Evolutionary conservation across 2,329 filamentous ascomycete species (phyloP), one percentile per base, ranked within the genome.

Genomic region (Cryphonectria radicalis): DNA sequence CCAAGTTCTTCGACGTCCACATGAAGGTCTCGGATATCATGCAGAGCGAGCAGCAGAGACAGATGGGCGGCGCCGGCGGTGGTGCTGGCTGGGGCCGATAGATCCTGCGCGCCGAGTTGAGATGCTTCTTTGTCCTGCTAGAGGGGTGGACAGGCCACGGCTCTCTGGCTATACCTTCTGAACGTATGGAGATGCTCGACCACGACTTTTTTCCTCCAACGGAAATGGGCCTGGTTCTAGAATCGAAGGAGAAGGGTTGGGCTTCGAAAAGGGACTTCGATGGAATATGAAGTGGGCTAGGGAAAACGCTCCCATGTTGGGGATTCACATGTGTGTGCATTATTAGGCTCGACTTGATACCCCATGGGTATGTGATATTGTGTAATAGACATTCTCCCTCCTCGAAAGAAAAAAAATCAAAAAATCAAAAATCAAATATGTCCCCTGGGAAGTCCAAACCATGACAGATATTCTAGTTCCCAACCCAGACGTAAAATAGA

Each of bases 1-100:
- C 93, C 80, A 99, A 99, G 87, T 99, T 98, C 87, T 98, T 99
- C 85, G 95, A 98, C 78, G 95, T 97, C 79, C 97, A 97, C 82
- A 91, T 97, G 87, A 98, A 98, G 87, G 93, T 98, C 72, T 95
- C 93, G 78, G 95, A 98, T 85, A 93, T 97, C 85, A 94, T 98
- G 90, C 94, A 98, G 84, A 90, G 91, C 75, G 93, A 97, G 83
- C 93, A 93, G 65, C 89, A 90, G 78, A 87, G 89, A 74, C 88
- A 89, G 78, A 89, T 90, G 72, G 87, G 84, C 57, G 86, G 84
- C 50, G 84, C 82, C 60, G 78, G 76, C 28, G 87, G 86, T 37
- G 83, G 89, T 74, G 80, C 80, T 68, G 73, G 74, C 10, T 75
- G 73, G 25, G 73, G 73, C 11, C 69, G 67, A 57, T 76, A 69